Percentiles rank a stretch among this genome's conserved stretches.
Evolutionary conservation across 2,329 filamentous ascomycete species (phyloP).

Genomic region (Fusarium sp.): DNA sequence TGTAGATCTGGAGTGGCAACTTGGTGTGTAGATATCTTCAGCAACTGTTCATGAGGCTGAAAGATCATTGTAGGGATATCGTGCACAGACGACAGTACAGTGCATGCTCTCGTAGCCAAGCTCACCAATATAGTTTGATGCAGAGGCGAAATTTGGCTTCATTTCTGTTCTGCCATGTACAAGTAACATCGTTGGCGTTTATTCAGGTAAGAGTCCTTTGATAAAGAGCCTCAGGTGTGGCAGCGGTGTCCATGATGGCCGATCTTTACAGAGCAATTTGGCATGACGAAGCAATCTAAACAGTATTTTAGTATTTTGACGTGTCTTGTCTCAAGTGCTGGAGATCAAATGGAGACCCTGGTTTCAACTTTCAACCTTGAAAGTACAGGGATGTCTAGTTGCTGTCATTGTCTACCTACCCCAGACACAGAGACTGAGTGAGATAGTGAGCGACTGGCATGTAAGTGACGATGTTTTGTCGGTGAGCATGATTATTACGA

Average conservation of each 20-base stretch:
- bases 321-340: conserved; percentile 1
- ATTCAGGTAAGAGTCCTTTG: conserved; percentile 9
- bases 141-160: conserved; percentile 28
- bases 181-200: no score
- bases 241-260: not conserved
- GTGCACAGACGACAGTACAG: not conserved
- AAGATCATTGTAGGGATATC: not conserved
- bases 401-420: conserved; percentile 41
- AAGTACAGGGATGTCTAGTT: conserved; percentile 22
- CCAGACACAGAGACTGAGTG: conserved; percentile 42
- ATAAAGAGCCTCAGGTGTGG: not conserved
- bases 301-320: conserved; percentile 11
- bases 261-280: not conserved
- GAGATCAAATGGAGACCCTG: conserved; percentile 31
- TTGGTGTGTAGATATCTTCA: not conserved
- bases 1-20: not conserved
- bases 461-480: conserved; percentile 34
- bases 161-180: conserved; percentile 1
- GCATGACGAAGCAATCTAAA: conserved; percentile 28
- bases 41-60: conserved; percentile 3
- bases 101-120: conserved; percentile 5
- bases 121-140: conserved; percentile 17
- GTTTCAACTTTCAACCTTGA: conserved; percentile 37
- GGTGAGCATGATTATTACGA: conserved; percentile 25
- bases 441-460: conserved; percentile 38